A percentile compares a stretch with the other conserved stretches of the same genome.
Conservation (phyloP, 306 rosid genomes). For the Castanospermum australe region DNA sequence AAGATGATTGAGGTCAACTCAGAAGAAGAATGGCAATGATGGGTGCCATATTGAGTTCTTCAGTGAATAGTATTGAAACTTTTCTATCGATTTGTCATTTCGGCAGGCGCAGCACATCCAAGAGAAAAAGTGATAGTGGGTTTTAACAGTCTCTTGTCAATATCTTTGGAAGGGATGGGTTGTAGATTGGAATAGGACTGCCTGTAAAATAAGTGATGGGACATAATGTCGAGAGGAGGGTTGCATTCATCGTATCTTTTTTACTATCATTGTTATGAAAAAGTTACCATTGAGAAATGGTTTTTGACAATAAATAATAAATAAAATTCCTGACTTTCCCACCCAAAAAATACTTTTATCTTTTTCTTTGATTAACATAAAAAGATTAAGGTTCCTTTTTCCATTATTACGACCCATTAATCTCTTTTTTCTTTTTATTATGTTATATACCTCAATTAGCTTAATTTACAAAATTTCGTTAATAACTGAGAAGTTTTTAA, state of each 20-base stretch:
- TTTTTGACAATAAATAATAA: background rate
- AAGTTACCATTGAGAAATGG: background rate
- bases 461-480: too few relatives aligned
- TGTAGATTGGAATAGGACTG: background rate
- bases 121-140: background rate
- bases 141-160: background rate
- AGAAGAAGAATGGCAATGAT: background rate
- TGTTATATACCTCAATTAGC: too few relatives aligned
- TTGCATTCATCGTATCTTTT: background rate
- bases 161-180: background rate
- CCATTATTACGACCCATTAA: too few relatives aligned
- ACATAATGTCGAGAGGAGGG: background rate
- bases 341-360: too few relatives aligned
- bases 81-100: background rate
- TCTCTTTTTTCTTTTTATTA: too few relatives aligned
- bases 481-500: too few relatives aligned
- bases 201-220: background rate
- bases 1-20: background rate
- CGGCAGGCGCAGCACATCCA: background rate
- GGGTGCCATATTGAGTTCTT: background rate
- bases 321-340: too few relatives aligned
- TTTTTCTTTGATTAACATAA: too few relatives aligned
- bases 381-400: too few relatives aligned
- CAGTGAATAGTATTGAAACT: background rate
- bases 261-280: too few relatives aligned